These are phyloP conservation scores for Bathelium albidoporum DNA, from an alignment of 495 filamentous ascomycete genomes.

Conservation along the genomic window DNA sequence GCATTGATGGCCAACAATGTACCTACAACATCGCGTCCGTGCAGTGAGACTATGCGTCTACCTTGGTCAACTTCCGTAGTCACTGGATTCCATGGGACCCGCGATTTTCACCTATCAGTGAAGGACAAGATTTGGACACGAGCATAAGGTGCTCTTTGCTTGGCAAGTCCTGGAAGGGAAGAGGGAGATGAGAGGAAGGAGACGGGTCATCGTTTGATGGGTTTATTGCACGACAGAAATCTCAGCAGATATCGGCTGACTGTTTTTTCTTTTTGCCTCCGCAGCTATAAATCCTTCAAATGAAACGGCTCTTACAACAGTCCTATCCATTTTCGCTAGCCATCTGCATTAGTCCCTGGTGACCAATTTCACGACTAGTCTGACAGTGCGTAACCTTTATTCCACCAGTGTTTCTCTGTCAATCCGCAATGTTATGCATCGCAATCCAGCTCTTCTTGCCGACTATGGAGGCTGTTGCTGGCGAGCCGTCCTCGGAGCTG, in stretches of 20 bases:
- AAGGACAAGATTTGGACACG: background rate
- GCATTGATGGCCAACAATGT: background rate
- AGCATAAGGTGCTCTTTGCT: background rate
- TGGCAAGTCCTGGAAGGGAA: background rate
- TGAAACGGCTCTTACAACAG: background rate
- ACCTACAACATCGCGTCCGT: background rate
- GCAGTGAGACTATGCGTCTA: background rate
- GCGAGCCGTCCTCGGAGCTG: no score
- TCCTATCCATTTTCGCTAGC: background rate
- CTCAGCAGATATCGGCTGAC: background rate
- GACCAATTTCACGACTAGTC: background rate
- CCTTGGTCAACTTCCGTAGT: background rate
- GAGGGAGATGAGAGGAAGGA: background rate
- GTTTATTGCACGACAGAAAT: background rate
- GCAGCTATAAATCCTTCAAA: constrained; percentile 1
- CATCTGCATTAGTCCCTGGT: background rate
- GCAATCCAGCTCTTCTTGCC: background rate
- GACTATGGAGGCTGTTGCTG: background rate
- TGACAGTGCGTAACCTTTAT: background rate
- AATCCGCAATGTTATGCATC: background rate
- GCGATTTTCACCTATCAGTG: background rate
- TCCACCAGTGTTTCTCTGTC: background rate
- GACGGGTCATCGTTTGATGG: background rate
- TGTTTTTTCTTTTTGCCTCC: background rate
- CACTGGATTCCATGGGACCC: background rate